A percentile compares a stretch with the other conserved stretches of the same genome.
Conservation (phyloP, 345 rosid species). For the Salix koriyanagi region DNA sequence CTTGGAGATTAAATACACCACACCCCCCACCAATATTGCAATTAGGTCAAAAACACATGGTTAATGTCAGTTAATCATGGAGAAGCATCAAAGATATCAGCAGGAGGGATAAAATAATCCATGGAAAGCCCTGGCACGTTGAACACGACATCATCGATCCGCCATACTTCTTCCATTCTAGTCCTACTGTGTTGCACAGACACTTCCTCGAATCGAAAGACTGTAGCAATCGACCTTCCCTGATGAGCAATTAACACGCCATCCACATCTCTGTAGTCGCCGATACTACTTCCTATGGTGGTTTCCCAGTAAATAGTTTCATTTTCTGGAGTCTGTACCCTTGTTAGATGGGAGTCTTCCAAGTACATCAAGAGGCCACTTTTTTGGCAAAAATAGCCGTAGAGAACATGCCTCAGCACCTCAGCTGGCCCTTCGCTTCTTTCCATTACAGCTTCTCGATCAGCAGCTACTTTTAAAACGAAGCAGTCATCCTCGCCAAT, state of each 20-base stretch:
- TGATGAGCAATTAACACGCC: conserved; percentile 75
- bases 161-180: conserved; percentile 88
- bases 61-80: conserved; percentile 11
- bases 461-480: conserved; percentile 83
- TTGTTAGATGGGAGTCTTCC: conserved; percentile 86
- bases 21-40: conserved; percentile 11
- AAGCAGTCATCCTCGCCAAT: conserved; percentile 87
- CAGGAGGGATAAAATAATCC: conserved; percentile 91
- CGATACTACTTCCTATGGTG: conserved; percentile 81
- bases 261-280: conserved; percentile 79
- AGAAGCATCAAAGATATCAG: conserved; percentile 59
- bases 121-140: conserved; percentile 80
- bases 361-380: conserved; percentile 75
- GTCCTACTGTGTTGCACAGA: conserved; percentile 72
- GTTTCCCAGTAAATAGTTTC: conserved; percentile 85
- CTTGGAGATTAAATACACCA: not conserved
- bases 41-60: not conserved
- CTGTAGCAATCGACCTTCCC: conserved; percentile 84
- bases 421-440: conserved; percentile 87
- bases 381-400: conserved; percentile 93
- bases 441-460: conserved; percentile 62
- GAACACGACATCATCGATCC: conserved; percentile 86
- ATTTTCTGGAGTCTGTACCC: conserved; percentile 60
- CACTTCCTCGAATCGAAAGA: conserved; percentile 73
- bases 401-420: conserved; percentile 78